Evolutionary conservation across 1,284 basidiomycete species (phyloP), one percentile per base, ranked within the genome.

Genomic region (Ceratobasidium sp.): DNA sequence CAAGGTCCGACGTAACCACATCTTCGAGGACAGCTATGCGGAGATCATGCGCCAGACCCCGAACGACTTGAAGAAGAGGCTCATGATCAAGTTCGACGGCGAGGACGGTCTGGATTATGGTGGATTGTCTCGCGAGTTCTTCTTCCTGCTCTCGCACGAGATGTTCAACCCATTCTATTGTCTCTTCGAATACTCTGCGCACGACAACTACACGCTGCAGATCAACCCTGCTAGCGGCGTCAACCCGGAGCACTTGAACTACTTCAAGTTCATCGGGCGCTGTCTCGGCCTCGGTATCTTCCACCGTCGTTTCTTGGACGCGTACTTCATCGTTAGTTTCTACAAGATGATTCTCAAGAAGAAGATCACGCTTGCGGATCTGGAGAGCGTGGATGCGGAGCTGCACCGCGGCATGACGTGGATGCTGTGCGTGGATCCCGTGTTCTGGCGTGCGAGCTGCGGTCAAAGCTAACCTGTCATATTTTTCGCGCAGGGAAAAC

Each of bases 151-250:
- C 70, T 98, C 96, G 38, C 98, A 99, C 83, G 98, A 99, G 82
- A 95, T 96, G 84, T 96, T 97, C 86, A 95, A 97, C 82, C 96
- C 96, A n/a, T 98, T 97, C 84, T 99, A 99, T 82, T 98, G 98
- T 77, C 85, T 99, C 54, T 99, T 99, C 83, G 96, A 99, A 84
- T 99, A 99, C 83, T 98, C 97, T 0, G 94, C 98, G 14, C 96
- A 98, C 82, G 98, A 98, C 87, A 98, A 98, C 84, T 98, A 98
- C 84, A 99, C 98, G 4, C 89, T 98, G 13, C 96, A 98, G 84
- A 97, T 98, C 84, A 98, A 98, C 82, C 96, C 96, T 63, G 96
- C 96, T 77, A 98, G 95, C 16, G 95, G 93, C 73, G 95, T 99
- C 80, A 99, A 99, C 82, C 98, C 97, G 0, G 98, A 99, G 81